Conservation (phyloP, 2,329 filamentous ascomycete species). For the Diaporthe vaccinii region DNA sequence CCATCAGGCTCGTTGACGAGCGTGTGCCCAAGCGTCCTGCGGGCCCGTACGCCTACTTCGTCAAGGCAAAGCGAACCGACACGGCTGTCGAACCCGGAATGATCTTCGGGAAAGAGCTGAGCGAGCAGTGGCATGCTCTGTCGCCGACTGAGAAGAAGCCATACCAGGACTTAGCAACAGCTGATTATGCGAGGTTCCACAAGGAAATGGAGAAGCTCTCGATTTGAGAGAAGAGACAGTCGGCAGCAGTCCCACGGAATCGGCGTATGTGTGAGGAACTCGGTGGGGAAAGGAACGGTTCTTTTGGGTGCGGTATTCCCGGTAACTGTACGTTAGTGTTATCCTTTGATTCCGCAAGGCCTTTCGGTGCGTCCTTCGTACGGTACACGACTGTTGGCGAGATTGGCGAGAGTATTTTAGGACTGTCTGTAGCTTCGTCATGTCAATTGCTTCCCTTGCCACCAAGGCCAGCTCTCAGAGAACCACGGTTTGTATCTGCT, state of each 20-base stretch:
- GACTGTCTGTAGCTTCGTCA: slow-evolving; percentile 22
- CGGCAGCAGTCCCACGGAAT: slow-evolving; percentile 1
- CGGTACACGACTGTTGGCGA: slow-evolving; percentile 30
- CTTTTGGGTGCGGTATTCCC: slow-evolving; percentile 25
- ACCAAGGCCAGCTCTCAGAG: background rate
- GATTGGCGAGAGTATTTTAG: slow-evolving; percentile 28
- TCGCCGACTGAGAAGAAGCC: slow-evolving; percentile 53
- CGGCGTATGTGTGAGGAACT: slow-evolving; percentile 1
- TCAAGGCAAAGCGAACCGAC: slow-evolving; percentile 52
- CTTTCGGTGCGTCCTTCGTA: slow-evolving; percentile 6
- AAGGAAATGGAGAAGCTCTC: slow-evolving; percentile 48
- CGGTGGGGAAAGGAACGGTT: slow-evolving; percentile 15
- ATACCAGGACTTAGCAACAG: slow-evolving; percentile 52
- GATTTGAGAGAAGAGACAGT: background rate
- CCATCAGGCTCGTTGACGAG: slow-evolving; percentile 57
- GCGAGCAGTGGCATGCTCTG: slow-evolving; percentile 59
- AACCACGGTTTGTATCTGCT: background rate
- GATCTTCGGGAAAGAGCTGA: slow-evolving; percentile 43
- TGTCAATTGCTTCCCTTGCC: background rate
- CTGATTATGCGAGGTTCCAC: slow-evolving; percentile 49
- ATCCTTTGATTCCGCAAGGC: slow-evolving; percentile 33
- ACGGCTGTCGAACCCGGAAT: too few relatives aligned
- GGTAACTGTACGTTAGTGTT: slow-evolving; percentile 34
- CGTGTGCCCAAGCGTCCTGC: slow-evolving; percentile 60
- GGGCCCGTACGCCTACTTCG: slow-evolving; percentile 53